Base-by-base conservation (phyloP, 495 filamentous ascomycete genomes). In the Achaetomiella virescens region DNA sequence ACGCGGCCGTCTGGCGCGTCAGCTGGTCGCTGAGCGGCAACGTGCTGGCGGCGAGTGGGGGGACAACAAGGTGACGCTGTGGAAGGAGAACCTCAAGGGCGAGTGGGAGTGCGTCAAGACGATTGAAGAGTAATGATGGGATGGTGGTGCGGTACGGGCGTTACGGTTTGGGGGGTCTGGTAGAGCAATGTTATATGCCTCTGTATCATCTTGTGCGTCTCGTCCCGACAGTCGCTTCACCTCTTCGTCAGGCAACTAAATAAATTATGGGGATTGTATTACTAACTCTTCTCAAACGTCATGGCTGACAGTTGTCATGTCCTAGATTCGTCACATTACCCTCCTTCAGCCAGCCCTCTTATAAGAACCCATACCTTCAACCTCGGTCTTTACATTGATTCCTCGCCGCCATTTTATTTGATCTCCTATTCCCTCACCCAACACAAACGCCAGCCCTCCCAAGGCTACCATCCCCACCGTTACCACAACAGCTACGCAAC, bases 21-120 rank as follows among this genome's bases (percentile, higher is more conserved):
- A 96, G 90, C 77, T 99, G 95, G 95, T 95, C 89, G 63, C 78
- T 97, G 61, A 96, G 90, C 73, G 95, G 95, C 20, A 99, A 99
- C 73, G 93, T 97, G 36, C 77, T 99, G 61, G 95, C 95, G 14
- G 91, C 95, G 52, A 88, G 84, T 62, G 87, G 88, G 6, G 89
- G 85, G 92, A 99, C 75, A 99, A 99, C 75, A 90, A 92, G 74
- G 91, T 97, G 31, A 92, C 84, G 52, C 67, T 93, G 56, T 92
- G 87, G 89, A 90, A 88, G 75, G 88, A 93, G 77, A 86, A 87
- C 62, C 67, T 89, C 55, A 84, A 78, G 66, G 83, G 84, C 37
- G 82, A 85, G 66, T 98, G 93, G 93, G 91, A 97, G 76, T 89
- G 85, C 63, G 90, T 97, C 44, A 95, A 93, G 79, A 89, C 88